phyloP scores from a whole-genome alignment of 2,329 filamentous ascomycete species.

The Zymoseptoria ardabiliae region DNA sequence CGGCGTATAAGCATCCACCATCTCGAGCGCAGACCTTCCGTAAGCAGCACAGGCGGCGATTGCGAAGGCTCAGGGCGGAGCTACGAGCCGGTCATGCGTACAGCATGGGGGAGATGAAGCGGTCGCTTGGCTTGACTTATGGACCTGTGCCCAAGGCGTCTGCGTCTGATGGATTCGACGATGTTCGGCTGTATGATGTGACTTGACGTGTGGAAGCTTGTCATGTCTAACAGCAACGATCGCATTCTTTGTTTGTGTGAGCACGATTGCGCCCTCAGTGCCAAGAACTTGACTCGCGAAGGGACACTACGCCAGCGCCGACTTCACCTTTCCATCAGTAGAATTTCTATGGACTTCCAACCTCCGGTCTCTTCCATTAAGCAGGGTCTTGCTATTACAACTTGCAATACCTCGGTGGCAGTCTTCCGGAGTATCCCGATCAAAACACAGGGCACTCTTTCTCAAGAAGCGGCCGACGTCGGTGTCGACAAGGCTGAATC shows the following conservation, averaged over 20 bases:
- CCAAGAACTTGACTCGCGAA: too few species aligned
- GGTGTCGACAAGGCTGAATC: too few species aligned
- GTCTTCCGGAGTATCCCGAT: too few species aligned
- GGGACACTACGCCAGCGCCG: too few species aligned
- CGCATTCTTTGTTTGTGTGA: background rate
- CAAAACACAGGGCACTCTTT: too few species aligned
- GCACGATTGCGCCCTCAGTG: background rate
- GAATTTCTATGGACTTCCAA: too few species aligned
- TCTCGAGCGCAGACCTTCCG: conserved; percentile 1
- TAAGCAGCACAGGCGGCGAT: background rate
- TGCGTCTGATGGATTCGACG: conserved; percentile 69
- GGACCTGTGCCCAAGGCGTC: conserved; percentile 1
- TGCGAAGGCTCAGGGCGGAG: conserved; percentile 2
- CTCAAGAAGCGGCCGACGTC: too few species aligned
- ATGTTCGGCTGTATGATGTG: background rate
- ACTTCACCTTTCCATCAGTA: too few species aligned
- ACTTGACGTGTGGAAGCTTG: background rate
- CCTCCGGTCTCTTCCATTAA: too few species aligned
- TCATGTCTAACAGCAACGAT: background rate
- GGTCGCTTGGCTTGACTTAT: conserved; percentile 4
- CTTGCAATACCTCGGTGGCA: too few species aligned
- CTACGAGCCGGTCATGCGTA: conserved; percentile 4
- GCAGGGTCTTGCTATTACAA: too few species aligned
- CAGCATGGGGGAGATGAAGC: conserved; percentile 6
- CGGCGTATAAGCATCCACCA: conserved; percentile 5